Conservation (phyloP, 2,329 filamentous ascomycete species). For the Cryphonectria nitschkei region DNA sequence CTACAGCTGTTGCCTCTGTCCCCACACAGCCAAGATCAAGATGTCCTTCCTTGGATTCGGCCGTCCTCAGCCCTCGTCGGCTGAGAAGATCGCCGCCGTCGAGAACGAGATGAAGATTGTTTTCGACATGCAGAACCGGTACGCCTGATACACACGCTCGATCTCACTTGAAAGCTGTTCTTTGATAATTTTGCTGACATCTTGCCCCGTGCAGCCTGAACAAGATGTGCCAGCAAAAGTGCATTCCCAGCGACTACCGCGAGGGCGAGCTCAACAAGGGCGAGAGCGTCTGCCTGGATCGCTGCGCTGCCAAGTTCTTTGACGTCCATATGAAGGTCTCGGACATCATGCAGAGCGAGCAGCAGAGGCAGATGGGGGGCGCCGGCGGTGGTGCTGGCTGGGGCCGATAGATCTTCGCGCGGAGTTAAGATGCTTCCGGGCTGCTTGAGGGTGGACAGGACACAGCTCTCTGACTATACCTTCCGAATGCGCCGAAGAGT, state of each 20-base stretch:
- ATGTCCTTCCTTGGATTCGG: slow-evolving; percentile 41
- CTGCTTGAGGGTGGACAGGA: not conserved
- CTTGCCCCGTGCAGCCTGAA: slow-evolving; percentile 64
- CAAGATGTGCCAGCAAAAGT: slow-evolving; percentile 90
- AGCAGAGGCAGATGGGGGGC: slow-evolving; percentile 65
- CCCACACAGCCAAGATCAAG: slow-evolving; percentile 28
- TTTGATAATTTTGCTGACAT: not conserved
- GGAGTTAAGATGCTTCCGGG: not conserved
- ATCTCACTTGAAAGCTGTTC: not conserved
- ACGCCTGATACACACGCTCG: slow-evolving; percentile 36
- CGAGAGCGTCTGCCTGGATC: slow-evolving; percentile 96
- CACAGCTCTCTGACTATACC: not conserved
- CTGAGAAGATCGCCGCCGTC: slow-evolving; percentile 95
- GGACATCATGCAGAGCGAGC: slow-evolving; percentile 93
- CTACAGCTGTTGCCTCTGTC: not conserved
- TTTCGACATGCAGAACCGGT: slow-evolving; percentile 98
- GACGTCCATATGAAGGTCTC: slow-evolving; percentile 97
- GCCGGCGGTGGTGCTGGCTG: slow-evolving; percentile 48
- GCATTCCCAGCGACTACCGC: slow-evolving; percentile 88
- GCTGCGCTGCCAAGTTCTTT: slow-evolving; percentile 97
- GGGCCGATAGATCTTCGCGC: slow-evolving; percentile 20
- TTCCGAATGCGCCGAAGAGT: not conserved
- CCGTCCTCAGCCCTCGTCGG: slow-evolving; percentile 83
- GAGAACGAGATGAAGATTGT: slow-evolving; percentile 98
- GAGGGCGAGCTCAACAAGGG: slow-evolving; percentile 98